phyloP scores from a whole-genome alignment of 1,284 basidiomycete genomes.

The Cystobasidium pallidum region DNA sequence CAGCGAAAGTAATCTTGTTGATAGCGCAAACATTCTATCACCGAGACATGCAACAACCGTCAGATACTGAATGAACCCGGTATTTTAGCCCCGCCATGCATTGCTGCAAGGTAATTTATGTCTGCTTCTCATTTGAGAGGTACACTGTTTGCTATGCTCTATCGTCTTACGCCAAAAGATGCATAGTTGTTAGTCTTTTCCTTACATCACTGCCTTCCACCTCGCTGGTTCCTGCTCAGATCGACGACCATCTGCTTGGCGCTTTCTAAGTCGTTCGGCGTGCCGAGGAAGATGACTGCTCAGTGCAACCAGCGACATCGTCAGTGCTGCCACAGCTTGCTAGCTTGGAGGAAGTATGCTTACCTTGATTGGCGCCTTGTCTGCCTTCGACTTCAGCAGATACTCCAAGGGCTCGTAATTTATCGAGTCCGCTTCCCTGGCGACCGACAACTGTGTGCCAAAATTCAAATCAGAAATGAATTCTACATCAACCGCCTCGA shows the following conservation, averaged over 20 bases:
- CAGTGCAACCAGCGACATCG: not conserved
- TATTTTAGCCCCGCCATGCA: not conserved
- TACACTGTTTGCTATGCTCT: too few species aligned
- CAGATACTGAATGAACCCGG: too few species aligned
- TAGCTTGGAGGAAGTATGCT: not conserved
- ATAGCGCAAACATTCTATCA: not conserved
- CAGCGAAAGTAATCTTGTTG: not conserved
- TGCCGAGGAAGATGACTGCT: slow-evolving; percentile 42
- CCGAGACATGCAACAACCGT: too few species aligned
- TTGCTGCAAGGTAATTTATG: not conserved
- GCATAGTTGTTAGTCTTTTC: not conserved
- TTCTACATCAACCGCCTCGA: not conserved
- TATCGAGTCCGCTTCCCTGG: slow-evolving; percentile 51
- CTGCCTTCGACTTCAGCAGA: slow-evolving; percentile 52
- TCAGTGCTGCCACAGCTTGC: not conserved
- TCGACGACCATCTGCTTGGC: slow-evolving; percentile 34
- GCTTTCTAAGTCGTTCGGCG: slow-evolving; percentile 35
- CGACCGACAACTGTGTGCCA: slow-evolving; percentile 51
- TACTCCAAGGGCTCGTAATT: slow-evolving; percentile 49
- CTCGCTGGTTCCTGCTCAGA: slow-evolving; percentile 30
- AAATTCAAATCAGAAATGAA: not conserved
- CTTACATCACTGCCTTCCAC: not conserved
- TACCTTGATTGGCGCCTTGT: slow-evolving; percentile 49
- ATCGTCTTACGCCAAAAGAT: too few species aligned
- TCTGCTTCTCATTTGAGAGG: too few species aligned